Evolutionary conservation across 768 basidiomycete genomes (phyloP), one percentile per base, ranked within the genome.

Genomic region (Rhodotorula toruloides): DNA sequence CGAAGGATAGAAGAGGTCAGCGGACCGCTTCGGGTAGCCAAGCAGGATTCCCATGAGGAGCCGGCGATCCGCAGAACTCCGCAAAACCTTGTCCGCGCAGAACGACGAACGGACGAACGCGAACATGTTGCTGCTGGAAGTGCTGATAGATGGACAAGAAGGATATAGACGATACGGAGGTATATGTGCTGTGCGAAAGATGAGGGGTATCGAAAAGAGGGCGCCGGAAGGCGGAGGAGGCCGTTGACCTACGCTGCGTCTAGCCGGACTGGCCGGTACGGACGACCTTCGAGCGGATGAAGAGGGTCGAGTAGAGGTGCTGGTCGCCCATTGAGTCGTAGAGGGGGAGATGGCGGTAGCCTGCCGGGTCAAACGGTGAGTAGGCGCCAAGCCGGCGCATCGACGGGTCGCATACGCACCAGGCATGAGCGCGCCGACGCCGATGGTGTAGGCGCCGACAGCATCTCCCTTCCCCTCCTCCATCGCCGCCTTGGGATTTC

Each of bases 301-400:
- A 96, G 25, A 98, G 81, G n/a, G 92, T 92, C 31, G 92, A 90
- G 78, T 93, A 97, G 55, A 97, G 80, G 74, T 87, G 89, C 74
- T 92, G 91, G 44, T 88, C 87, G 49, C 90, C 84, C 75, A 92
- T 87, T 4, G 83, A 79, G 77, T 98, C 94, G 73, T 91, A 89
- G 42, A 98, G 79, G 0, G 94, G 91, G 10, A 98, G 77, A 77
- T 98, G 89, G 13, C 90, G 85, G 76, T 87, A 97, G 3, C 94
- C 93, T 90, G 70, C 34, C 25, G 32, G 36, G 32, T 55, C 60
- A 47, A 14, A 27, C 37, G 14, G 58, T 68, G 55, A 49, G 11
- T 74, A 78, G 34, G 49, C 25, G 27, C 52, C 76, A 74, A 46
- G 78, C 79, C 76, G 63, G 21, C n/a, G n/a, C n/a, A 72, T 40